phyloP scores from a whole-genome alignment of 2,329 filamentous ascomycete species.

The Diatrype stigma region DNA sequence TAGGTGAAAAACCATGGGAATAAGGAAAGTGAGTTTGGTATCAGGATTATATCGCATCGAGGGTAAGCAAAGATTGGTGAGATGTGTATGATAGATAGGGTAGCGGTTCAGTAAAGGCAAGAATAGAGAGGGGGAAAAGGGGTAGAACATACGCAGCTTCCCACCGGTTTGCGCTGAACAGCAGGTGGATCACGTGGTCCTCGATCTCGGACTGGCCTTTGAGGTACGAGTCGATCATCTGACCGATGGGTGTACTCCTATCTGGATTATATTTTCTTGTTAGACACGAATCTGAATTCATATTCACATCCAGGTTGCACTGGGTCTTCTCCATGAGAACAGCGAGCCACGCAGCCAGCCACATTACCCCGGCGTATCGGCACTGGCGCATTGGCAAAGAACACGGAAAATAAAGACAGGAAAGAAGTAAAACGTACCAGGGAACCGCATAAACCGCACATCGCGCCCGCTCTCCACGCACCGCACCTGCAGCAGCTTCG shows the following conservation, averaged over 20 bases:
- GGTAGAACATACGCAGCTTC: constrained; percentile 53
- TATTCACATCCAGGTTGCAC: too few relatives aligned
- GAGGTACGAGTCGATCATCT: constrained; percentile 82
- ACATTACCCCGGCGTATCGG: too few relatives aligned
- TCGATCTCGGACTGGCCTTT: constrained; percentile 68
- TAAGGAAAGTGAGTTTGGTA: background rate
- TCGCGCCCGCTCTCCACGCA: constrained; percentile 44
- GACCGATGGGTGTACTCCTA: constrained; percentile 76
- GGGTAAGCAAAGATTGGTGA: too few relatives aligned
- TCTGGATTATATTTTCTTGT: constrained; percentile 44
- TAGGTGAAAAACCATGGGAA: too few relatives aligned
- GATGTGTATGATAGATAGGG: too few relatives aligned
- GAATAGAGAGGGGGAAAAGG: background rate
- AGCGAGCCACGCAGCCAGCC: too few relatives aligned
- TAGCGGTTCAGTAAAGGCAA: too few relatives aligned
- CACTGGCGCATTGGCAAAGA: background rate
- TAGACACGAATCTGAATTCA: too few relatives aligned
- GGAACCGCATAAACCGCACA: constrained; percentile 54
- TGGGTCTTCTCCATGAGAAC: too few relatives aligned
- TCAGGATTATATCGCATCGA: too few relatives aligned
- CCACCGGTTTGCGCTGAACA: constrained; percentile 92
- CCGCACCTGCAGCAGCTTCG: constrained; percentile 59
- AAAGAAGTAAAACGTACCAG: constrained; percentile 38
- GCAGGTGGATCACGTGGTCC: constrained; percentile 83
- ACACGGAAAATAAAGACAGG: background rate